These are phyloP conservation scores for Neoboletus brunneissimus DNA, from an alignment of 768 basidiomycete genomes.

Conservation along the genomic window DNA sequence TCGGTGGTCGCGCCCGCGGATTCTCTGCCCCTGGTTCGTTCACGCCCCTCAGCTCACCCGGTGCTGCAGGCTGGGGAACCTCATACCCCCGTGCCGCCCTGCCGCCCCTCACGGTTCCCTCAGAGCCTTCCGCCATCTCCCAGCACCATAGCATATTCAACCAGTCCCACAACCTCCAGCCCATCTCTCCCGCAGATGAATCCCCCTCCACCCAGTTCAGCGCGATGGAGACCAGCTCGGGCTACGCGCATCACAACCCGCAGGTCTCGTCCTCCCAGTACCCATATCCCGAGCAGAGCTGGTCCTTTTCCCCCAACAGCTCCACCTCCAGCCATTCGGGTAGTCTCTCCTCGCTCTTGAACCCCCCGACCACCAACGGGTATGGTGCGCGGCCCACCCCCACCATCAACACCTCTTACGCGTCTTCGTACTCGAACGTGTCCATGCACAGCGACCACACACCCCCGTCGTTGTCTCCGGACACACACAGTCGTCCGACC, in stretches of 20 bases:
- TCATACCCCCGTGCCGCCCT: slow-evolving; percentile 62
- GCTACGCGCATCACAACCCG: slow-evolving; percentile 30
- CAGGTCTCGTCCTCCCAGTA: slow-evolving; percentile 55
- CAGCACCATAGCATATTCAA: slow-evolving; percentile 57
- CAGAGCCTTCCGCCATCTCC: slow-evolving; percentile 61
- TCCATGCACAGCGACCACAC: slow-evolving; percentile 67
- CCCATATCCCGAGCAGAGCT: slow-evolving; percentile 62
- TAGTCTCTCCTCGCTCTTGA: slow-evolving; percentile 74
- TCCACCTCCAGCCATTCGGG: slow-evolving; percentile 64
- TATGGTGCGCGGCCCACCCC: slow-evolving; percentile 55
- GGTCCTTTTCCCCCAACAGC: slow-evolving; percentile 46
- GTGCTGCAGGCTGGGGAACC: slow-evolving; percentile 56
- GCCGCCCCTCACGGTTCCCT: slow-evolving; percentile 81
- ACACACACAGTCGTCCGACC: slow-evolving; percentile 67
- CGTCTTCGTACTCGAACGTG: slow-evolving; percentile 64
- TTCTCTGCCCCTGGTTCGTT: slow-evolving; percentile 84
- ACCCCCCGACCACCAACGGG: slow-evolving; percentile 51
- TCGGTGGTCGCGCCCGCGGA: slow-evolving; percentile 64
- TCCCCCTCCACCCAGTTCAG: slow-evolving; percentile 51
- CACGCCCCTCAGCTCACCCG: slow-evolving; percentile 62
- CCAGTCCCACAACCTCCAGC: slow-evolving; percentile 57
- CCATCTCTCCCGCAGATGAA: slow-evolving; percentile 70
- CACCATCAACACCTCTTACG: slow-evolving; percentile 70
- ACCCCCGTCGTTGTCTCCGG: slow-evolving; percentile 72
- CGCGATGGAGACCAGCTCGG: slow-evolving; percentile 36